Conservation (phyloP, 1,284 basidiomycete genomes). For the Irpex lacteus region DNA sequence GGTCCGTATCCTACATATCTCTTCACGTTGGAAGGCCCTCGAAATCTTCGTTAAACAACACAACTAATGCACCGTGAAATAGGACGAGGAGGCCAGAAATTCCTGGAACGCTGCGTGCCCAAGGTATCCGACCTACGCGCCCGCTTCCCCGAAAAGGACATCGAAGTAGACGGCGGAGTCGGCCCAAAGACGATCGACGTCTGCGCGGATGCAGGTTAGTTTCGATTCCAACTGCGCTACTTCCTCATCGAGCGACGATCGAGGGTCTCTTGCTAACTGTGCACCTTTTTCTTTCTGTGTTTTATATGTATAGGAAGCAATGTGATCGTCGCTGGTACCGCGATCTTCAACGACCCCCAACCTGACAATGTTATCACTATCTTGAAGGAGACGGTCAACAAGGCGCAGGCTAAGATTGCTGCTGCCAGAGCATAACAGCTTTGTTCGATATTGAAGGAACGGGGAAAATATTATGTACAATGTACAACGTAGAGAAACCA, state of each 20-base stretch:
- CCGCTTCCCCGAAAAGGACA: constrained; percentile 91
- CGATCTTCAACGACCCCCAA: constrained; percentile 83
- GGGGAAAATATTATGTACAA: no score
- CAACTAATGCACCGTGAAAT: constrained; percentile 1
- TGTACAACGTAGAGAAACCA: no score
- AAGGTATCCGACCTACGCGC: constrained; percentile 91
- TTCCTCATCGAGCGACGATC: neutral
- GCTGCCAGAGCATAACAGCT: constrained; percentile 6
- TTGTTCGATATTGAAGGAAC: no score
- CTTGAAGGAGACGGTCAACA: constrained; percentile 71
- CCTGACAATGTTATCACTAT: constrained; percentile 78
- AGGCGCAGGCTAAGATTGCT: constrained; percentile 55
- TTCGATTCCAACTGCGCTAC: neutral
- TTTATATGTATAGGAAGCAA: constrained; percentile 73
- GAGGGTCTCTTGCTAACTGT: neutral
- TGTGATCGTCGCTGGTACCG: constrained; percentile 97
- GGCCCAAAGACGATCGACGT: constrained; percentile 86
- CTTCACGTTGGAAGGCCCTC: no score
- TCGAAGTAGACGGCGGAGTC: constrained; percentile 97
- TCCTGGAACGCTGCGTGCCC: constrained; percentile 89
- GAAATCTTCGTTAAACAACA: no score
- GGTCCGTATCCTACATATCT: constrained; percentile 39
- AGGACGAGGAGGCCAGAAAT: constrained; percentile 96
- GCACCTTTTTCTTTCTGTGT: neutral
- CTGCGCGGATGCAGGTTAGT: constrained; percentile 88